These are phyloP conservation scores for Alternaria novae-zelandiae DNA, from an alignment of 2,329 filamentous ascomycete genomes.

Conservation along the genomic window DNA sequence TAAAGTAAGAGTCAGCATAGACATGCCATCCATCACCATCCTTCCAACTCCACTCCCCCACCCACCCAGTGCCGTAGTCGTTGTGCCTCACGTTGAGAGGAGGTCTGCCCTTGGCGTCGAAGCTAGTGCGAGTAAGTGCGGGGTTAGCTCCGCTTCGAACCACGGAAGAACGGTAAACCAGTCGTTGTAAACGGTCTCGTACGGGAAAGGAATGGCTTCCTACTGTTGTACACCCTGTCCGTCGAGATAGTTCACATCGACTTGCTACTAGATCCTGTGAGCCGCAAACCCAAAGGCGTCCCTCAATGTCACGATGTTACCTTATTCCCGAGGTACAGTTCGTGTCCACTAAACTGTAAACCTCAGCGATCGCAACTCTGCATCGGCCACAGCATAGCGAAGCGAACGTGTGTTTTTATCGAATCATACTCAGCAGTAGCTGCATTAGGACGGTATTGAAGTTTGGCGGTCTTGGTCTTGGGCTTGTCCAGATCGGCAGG, in stretches of 20 bases:
- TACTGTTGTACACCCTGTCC: background rate
- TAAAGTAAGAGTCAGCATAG: background rate
- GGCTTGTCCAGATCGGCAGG: background rate
- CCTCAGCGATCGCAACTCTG: background rate
- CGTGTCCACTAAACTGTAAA: background rate
- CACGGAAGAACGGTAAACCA: constrained; percentile 6
- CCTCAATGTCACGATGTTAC: background rate
- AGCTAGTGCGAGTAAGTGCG: constrained; percentile 28
- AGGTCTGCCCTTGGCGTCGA: constrained; percentile 29
- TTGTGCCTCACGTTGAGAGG: constrained; percentile 19
- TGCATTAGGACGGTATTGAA: background rate
- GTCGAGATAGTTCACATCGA: background rate
- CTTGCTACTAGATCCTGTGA: background rate
- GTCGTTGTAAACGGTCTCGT: background rate
- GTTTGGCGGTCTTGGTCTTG: background rate
- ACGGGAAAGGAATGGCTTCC: background rate
- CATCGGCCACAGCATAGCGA: too few species aligned
- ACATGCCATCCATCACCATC: background rate
- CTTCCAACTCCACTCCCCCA: background rate
- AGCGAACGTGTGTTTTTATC: background rate
- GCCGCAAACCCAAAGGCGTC: background rate
- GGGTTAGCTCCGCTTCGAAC: constrained; percentile 20
- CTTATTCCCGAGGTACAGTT: background rate
- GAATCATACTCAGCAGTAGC: background rate
- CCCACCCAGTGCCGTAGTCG: constrained; percentile 13